These are phyloP conservation scores for Saccharomycopsis malanga DNA, from an alignment of 805 yeast genomes.

Conservation along the genomic window DNA sequence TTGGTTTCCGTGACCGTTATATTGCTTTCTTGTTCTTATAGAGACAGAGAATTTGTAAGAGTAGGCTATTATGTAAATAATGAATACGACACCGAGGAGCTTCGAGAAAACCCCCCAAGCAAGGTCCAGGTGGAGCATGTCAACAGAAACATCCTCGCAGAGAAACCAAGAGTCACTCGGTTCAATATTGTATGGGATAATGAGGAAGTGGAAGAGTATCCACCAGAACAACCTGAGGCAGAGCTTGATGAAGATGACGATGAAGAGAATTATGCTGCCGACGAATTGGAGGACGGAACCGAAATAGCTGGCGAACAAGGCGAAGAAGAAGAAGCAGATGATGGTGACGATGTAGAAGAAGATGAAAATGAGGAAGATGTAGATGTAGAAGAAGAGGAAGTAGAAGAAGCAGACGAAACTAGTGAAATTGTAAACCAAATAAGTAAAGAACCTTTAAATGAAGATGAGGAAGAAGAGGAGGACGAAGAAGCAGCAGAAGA, in stretches of 20 bases:
- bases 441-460: too few relatives aligned
- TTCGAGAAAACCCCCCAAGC: slow-evolving; percentile 88
- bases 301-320: slow-evolving; percentile 44
- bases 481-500: slow-evolving; percentile 29
- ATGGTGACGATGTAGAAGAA: slow-evolving; percentile 35
- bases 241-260: slow-evolving; percentile 63
- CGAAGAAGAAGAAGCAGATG: slow-evolving; percentile 36
- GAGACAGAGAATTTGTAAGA: slow-evolving; percentile 89
- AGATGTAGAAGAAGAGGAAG: slow-evolving; percentile 33
- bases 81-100: slow-evolving; percentile 89
- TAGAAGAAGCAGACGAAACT: slow-evolving; percentile 29
- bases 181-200: slow-evolving; percentile 97
- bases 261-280: slow-evolving; percentile 50
- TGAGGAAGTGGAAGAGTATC: slow-evolving; percentile 65
- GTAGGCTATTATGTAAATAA: slow-evolving; percentile 98
- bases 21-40: slow-evolving; percentile 84
- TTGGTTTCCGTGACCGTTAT: slow-evolving; percentile 93
- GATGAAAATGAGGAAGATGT: slow-evolving; percentile 37
- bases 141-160: slow-evolving; percentile 89
- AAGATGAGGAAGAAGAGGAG: slow-evolving; percentile 27
- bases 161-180: slow-evolving; percentile 94
- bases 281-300: slow-evolving; percentile 38
- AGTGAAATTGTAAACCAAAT: slow-evolving; percentile 28
- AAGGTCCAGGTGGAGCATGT: slow-evolving; percentile 93
- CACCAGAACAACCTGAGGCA: slow-evolving; percentile 59